These are phyloP conservation scores for Monosporozyma aerobia DNA, from an alignment of 805 yeast genomes.

Conservation along the genomic window DNA sequence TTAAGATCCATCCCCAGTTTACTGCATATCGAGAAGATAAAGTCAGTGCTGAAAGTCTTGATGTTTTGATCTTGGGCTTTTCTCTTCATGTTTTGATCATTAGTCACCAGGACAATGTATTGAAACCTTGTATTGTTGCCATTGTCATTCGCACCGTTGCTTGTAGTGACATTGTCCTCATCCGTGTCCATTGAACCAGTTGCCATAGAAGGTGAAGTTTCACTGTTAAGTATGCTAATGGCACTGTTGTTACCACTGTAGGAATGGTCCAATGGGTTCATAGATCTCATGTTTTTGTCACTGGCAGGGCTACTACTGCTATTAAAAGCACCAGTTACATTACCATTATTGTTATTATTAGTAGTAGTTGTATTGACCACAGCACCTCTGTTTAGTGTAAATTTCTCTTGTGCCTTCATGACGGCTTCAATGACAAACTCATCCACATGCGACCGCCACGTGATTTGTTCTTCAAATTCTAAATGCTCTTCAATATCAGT, in stretches of 20 bases:
- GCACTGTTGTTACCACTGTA: neutral
- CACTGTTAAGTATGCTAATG: neutral
- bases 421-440: slow-evolving; percentile 51
- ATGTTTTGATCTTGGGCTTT: slow-evolving; percentile 37
- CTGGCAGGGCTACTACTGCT: neutral
- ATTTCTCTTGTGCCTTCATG: slow-evolving; percentile 25
- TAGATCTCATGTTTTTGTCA: neutral
- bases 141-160: neutral
- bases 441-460: slow-evolving; percentile 67
- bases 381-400: slow-evolving; percentile 2
- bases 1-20: slow-evolving; percentile 8
- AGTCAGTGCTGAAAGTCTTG: slow-evolving; percentile 27
- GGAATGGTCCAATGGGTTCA: neutral
- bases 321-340: neutral
- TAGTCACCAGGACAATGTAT: slow-evolving; percentile 59
- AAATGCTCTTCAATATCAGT: slow-evolving; percentile 60
- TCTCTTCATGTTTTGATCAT: slow-evolving; percentile 62
- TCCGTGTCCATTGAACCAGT: neutral
- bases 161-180: neutral
- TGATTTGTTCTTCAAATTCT: slow-evolving; percentile 63
- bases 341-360: too few relatives aligned
- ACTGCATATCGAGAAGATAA: slow-evolving; percentile 27
- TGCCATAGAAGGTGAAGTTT: neutral
- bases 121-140: slow-evolving; percentile 33
- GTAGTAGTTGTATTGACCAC: neutral